phyloP scores from a whole-genome alignment of 768 basidiomycete species.

The Pleurotus giganteus region DNA sequence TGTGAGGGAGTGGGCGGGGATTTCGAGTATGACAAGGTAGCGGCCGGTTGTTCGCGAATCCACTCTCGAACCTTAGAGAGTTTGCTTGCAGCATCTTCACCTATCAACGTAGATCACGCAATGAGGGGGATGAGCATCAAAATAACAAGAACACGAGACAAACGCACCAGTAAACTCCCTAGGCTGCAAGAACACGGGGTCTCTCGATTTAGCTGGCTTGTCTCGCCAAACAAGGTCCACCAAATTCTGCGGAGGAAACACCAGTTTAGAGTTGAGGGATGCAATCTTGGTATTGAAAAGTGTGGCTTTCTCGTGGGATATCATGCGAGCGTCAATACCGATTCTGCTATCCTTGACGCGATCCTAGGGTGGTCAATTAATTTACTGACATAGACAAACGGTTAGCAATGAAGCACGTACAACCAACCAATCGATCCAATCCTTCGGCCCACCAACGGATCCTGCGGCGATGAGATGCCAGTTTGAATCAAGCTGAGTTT shows the following conservation, averaged over 20 bases:
- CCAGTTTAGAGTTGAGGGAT: conserved; percentile 57
- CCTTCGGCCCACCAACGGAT: conserved; percentile 48
- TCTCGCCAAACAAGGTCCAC: conserved; percentile 81
- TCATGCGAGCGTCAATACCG: conserved; percentile 83
- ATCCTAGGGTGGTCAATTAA: conserved; percentile 17
- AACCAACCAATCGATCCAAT: conserved; percentile 81
- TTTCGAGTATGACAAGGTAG: conserved; percentile 63
- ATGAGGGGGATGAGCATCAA: not conserved
- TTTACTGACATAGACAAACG: not conserved
- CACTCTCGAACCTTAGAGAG: conserved; percentile 67
- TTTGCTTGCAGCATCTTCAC: conserved; percentile 66
- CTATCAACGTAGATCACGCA: conserved; percentile 24
- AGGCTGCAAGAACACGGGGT: conserved; percentile 64
- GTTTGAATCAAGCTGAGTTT: conserved; percentile 63
- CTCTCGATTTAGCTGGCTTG: conserved; percentile 67
- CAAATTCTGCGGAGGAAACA: conserved; percentile 81
- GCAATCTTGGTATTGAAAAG: conserved; percentile 56
- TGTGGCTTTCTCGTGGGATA: conserved; percentile 70
- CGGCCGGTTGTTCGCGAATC: conserved; percentile 60
- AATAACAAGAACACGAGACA: not conserved
- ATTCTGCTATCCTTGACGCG: conserved; percentile 51
- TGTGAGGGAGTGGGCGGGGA: conserved; percentile 57
- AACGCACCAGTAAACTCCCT: conserved; percentile 64
- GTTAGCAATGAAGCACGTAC: conserved; percentile 32
- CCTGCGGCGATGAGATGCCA: conserved; percentile 72